phyloP scores from a whole-genome alignment of 2,329 filamentous ascomycete genomes.

The Claviceps africana region DNA sequence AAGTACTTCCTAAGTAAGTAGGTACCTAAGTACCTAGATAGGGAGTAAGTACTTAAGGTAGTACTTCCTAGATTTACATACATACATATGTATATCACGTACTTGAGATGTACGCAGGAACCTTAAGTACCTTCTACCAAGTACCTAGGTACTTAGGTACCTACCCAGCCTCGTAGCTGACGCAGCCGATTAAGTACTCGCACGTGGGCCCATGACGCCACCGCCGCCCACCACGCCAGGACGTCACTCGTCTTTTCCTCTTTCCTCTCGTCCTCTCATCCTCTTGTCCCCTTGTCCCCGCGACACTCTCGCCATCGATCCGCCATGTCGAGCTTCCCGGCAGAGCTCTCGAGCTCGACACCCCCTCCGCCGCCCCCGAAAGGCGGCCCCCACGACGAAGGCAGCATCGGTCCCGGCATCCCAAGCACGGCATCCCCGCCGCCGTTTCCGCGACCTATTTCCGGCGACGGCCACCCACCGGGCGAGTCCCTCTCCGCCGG shows the following conservation, averaged over 20 bases:
- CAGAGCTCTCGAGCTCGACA: slow-evolving; percentile 16
- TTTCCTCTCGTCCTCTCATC: background rate
- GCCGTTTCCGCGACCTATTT: slow-evolving; percentile 2
- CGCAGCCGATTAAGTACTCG: no score
- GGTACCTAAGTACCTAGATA: no score
- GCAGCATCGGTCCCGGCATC: no score
- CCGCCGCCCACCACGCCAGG: background rate
- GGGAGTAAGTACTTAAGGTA: no score
- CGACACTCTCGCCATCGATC: background rate
- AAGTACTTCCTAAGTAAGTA: no score
- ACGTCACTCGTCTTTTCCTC: background rate
- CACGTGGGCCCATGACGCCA: background rate
- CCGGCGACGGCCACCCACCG: slow-evolving; percentile 2
- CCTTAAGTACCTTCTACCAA: no score
- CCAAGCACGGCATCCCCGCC: slow-evolving; percentile 28
- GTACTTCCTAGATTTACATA: no score
- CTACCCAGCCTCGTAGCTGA: no score
- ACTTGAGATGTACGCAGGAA: no score
- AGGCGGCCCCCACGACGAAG: slow-evolving; percentile 50
- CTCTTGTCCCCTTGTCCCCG: background rate
- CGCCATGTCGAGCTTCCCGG: slow-evolving; percentile 17
- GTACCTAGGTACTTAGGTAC: no score
- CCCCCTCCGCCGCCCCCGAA: slow-evolving; percentile 62
- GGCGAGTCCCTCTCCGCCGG: slow-evolving; percentile 2
- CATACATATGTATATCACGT: no score